Evolutionary conservation across 2,329 filamentous ascomycete species (phyloP), one percentile per base, ranked within the genome.

Genomic region (Teratosphaeria gauchensis): DNA sequence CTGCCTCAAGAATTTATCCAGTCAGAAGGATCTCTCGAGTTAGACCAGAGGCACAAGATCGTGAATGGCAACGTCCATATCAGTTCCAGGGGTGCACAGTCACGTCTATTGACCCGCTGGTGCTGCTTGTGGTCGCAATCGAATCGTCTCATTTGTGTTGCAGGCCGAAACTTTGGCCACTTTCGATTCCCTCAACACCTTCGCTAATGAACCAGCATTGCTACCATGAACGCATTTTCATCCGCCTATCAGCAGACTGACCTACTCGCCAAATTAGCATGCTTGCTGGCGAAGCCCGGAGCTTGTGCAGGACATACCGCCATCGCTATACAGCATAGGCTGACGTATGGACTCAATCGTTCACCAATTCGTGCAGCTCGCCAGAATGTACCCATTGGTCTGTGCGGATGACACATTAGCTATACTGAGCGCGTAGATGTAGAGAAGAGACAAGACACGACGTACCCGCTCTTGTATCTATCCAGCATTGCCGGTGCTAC

Each of bases 331-430:
- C 92, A 97, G 73, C 90, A 95, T 72, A 97, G 79, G 77, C 90
- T 95, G 68, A 99, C 90, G 74, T 97, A 97, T 51, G 94, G 94
- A 73, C 91, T 96, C 65, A 99, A 74, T 63, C 94, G 80, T 78
- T 99, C 94, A 42, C 94, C 94, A 72, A 99, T 85, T 64, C 94
- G 82, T 30, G 94, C 94, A 63, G 85, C 91, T 76, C 97, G 96
- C 94, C 94, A 99, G 72, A 97, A 95, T 62, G 95, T 87, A 56
- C 90, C 90, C 67, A 90, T 67, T 51, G 62, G 63, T 57, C 62
- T 64, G 35, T 16, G 16, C 1, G 21, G 19, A 31, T 38, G 53
- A 19, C 3, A 24, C n/a, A 12, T 30, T n/a, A 48, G 21, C 16
- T n/a, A 4, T 16, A 11, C 42, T 4, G 38, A 16, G 2, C 46